Percentiles rank a stretch among this genome's conserved stretches.
phyloP scores from a whole-genome alignment of 148 eudicot species.

The Persicaria tinctoria region DNA sequence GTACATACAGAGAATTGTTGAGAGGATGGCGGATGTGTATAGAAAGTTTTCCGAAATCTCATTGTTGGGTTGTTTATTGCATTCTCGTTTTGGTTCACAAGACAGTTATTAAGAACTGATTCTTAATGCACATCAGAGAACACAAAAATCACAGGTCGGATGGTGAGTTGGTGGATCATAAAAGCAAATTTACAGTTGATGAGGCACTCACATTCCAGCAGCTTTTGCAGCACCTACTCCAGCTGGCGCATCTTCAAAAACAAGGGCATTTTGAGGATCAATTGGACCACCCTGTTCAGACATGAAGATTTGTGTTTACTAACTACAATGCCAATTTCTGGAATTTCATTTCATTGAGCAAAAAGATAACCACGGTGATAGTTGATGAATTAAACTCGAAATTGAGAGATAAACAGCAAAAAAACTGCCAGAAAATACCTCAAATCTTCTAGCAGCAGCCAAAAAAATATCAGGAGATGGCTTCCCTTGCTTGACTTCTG shows the following conservation, averaged over 20 bases:
- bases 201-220: constrained; percentile 84
- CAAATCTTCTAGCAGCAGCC: constrained; percentile 87
- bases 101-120: background rate
- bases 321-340: background rate
- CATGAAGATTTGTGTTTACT: background rate
- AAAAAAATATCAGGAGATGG: constrained; percentile 89
- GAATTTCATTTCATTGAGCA: constrained; percentile 1
- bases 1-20: background rate
- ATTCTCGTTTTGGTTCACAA: background rate
- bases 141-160: background rate
- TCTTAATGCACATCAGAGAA: background rate
- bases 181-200: background rate
- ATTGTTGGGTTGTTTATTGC: background rate
- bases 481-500: constrained; percentile 93
- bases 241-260: constrained; percentile 92
- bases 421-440: constrained; percentile 35
- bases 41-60: background rate
- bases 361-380: background rate
- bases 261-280: constrained; percentile 59
- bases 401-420: background rate
- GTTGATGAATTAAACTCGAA: background rate
- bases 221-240: constrained; percentile 89
- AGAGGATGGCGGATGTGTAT: background rate
- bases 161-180: constrained; percentile 1
- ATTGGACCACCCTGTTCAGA: constrained; percentile 68